A percentile compares a stretch with the other conserved stretches of the same genome.
These are phyloP conservation scores for Agrocybe chaxingu DNA, from an alignment of 768 basidiomycete genomes.

Conservation along the genomic window DNA sequence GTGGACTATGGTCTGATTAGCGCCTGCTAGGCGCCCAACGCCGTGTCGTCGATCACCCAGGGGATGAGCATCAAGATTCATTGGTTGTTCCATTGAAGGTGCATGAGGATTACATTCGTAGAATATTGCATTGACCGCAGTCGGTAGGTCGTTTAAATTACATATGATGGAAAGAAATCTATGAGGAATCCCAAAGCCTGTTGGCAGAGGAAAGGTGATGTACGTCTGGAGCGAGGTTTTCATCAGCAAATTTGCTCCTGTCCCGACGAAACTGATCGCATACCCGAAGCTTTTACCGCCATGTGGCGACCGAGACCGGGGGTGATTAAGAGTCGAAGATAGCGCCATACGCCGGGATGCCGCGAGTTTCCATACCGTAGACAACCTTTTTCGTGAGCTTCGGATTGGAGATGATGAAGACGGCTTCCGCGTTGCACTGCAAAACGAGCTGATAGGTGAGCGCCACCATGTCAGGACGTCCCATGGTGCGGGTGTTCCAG, in stretches of 20 bases:
- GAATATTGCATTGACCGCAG: not conserved
- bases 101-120: too few species aligned
- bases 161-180: not conserved
- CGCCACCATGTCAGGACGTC: slow-evolving; percentile 38
- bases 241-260: not conserved
- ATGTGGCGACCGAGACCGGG: not conserved
- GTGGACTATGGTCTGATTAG: too few species aligned
- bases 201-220: too few species aligned
- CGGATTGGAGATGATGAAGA: slow-evolving; percentile 39
- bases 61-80: too few species aligned
- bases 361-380: slow-evolving; percentile 37
- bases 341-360: slow-evolving; percentile 37
- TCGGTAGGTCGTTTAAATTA: not conserved
- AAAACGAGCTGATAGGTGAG: slow-evolving; percentile 34
- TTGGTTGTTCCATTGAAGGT: too few species aligned
- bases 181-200: too few species aligned
- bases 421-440: slow-evolving; percentile 37
- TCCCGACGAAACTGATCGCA: not conserved
- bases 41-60: too few species aligned
- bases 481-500: slow-evolving; percentile 36
- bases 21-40: too few species aligned
- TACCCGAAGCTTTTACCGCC: not conserved
- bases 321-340: slow-evolving; percentile 36
- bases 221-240: too few species aligned
- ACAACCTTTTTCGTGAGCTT: slow-evolving; percentile 37